These are phyloP conservation scores for Phyllosticta paracitricarpa DNA, from an alignment of 2,329 filamentous ascomycete species.

Conservation along the genomic window DNA sequence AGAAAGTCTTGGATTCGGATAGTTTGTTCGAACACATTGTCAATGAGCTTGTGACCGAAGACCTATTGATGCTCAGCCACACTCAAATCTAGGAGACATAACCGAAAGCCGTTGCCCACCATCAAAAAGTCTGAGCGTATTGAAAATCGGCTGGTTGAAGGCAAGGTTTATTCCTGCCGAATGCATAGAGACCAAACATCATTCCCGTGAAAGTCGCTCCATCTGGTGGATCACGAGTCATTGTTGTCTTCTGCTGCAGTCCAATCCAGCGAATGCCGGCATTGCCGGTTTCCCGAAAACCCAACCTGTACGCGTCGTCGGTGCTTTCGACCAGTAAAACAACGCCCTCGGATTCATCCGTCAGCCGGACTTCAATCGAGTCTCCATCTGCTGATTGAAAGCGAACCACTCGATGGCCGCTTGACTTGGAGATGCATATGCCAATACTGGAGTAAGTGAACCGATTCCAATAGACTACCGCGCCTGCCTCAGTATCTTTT, in stretches of 20 bases:
- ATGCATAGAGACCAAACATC: slow-evolving; percentile 39
- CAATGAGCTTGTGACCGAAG: neutral
- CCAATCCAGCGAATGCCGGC: slow-evolving; percentile 19
- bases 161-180: slow-evolving; percentile 32
- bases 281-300: slow-evolving; percentile 14
- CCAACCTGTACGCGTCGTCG: slow-evolving; percentile 19
- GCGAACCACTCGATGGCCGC: slow-evolving; percentile 16
- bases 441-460: slow-evolving; percentile 37
- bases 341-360: slow-evolving; percentile 15
- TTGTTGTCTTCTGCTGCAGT: slow-evolving; percentile 20
- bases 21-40: no score
- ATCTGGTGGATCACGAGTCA: slow-evolving; percentile 29
- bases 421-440: slow-evolving; percentile 18
- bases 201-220: slow-evolving; percentile 36
- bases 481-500: slow-evolving; percentile 41
- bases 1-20: no score
- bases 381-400: slow-evolving; percentile 18
- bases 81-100: neutral
- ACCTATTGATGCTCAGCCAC: neutral
- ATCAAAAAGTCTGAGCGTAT: slow-evolving; percentile 15
- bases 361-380: slow-evolving; percentile 7
- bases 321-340: slow-evolving; percentile 23
- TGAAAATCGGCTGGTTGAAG: slow-evolving; percentile 34
- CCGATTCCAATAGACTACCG: slow-evolving; percentile 46
- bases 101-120: neutral